Base-by-base conservation (phyloP, 2,329 filamentous ascomycete genomes). In the Xylaria sp. region DNA sequence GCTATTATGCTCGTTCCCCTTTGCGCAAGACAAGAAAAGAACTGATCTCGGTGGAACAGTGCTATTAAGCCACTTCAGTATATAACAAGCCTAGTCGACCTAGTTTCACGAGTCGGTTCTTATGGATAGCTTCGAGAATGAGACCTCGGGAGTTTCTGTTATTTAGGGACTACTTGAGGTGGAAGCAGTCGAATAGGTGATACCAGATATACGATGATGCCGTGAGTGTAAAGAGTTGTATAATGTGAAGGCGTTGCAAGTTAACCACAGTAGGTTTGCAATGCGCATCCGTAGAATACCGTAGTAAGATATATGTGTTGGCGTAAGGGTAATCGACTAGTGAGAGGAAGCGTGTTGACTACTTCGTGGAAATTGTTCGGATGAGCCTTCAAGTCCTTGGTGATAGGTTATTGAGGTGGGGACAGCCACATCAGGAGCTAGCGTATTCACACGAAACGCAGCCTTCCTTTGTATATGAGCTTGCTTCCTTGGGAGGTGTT, bases 401-500 rank as follows among this genome's bases (percentile, higher is more conserved):
- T 46, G 62, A 51, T 58, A 59, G 54, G 43, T 40, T 67, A 61
- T 63, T 54, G 51, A 65, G 54, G 67, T 67, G 65, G 68, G 66
- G 64, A 66, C 66, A 67, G 60, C 69, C 60, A 66, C 63, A 65
- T 67, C 68, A 67, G 68, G 68, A 67, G 67, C 64, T 68, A 65
- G 65, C 58, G 59, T 38, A 43, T 57, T 67, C 63, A 70, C 68
- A 69, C 66, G 71, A 69, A 68, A 73, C 70, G 72, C 70, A 67
- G 60, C 55, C 27, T 70, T 70, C 68, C 72, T 74, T 74, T 73
- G 71, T 74, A 59, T 70, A 66, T 70, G 70, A 69, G 61, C 64
- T 64, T 73, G 66, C 70, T 70, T 71, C 60, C 54, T 62, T 43
- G 53, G 63, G 63, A 70, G 62, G 65, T 69, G 67, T 65, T 56